Evolutionary conservation across 768 basidiomycete genomes (phyloP), one percentile per base, ranked within the genome.

Genomic region (Piloderma croceum): DNA sequence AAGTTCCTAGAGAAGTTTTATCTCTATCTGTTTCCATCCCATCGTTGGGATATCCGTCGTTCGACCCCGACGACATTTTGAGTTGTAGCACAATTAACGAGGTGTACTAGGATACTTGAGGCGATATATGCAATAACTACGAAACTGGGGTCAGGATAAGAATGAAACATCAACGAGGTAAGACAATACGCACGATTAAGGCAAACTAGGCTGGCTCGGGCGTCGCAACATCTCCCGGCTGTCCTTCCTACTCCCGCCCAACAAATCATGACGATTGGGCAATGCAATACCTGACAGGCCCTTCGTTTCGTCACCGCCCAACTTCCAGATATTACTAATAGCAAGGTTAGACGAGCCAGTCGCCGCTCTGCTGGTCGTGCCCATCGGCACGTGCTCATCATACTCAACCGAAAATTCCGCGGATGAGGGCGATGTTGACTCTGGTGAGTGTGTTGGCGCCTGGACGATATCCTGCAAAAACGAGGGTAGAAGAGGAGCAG

Each of bases 391-490:
- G 39, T 49, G 49, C 25, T 50, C 61, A 21, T 56, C 59, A 37
- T 83, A 82, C 45, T 83, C 82, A 13, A 77, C 62, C 3, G 79
- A 79, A 31, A 83, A 57, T 41, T 83, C 83, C 4, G 79, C 73
- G 2, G 81, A 81, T n/a, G n/a, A n/a, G n/a, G n/a, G n/a, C 5
- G 77, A 80, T 7, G 80, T 71, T 12, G 77, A 79, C 4, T 79
- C 70, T 15, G 81, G 75, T 5, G 83, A 81, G 35, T 75, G 59
- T 7, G 77, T 71, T n/a, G 80, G 80, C 1, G 79, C 76, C 52
- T 79, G 76, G 15, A 86, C 74, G 18, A 84, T 79, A 47, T 86
- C 81, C 52, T 84, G 81, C 47, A 88, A 58, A 64, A 86, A 88
- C 6, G 84, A 77, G 3, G 85, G 85, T n/a, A 88, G 68, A 29